These are phyloP conservation scores for Sistotremastrum suecicum DNA, from an alignment of 768 basidiomycete genomes.

Conservation along the genomic window DNA sequence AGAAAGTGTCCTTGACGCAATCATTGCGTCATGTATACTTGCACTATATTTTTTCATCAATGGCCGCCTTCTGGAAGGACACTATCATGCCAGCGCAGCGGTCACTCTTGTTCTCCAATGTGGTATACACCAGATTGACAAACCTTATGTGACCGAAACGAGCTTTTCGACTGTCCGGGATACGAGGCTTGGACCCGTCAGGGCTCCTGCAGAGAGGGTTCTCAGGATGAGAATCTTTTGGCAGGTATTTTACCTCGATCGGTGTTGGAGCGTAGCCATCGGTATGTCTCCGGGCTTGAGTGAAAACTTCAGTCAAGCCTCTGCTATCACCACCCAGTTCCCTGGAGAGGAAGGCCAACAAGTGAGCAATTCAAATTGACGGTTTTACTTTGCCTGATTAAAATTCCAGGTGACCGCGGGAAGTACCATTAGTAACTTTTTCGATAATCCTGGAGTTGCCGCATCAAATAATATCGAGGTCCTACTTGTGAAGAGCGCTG, in stretches of 20 bases:
- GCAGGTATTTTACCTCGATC: slow-evolving; percentile 72
- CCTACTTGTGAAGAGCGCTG: slow-evolving; percentile 62
- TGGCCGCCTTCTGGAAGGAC: slow-evolving; percentile 64
- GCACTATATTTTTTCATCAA: slow-evolving; percentile 67
- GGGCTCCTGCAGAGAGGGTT: slow-evolving; percentile 46
- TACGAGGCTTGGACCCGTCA: slow-evolving; percentile 37
- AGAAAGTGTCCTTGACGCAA: slow-evolving; percentile 35
- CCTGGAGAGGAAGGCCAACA: slow-evolving; percentile 58
- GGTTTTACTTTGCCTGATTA: no score
- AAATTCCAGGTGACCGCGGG: neutral
- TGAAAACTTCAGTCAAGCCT: slow-evolving; percentile 41
- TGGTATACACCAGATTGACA: slow-evolving; percentile 37
- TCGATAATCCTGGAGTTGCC: neutral
- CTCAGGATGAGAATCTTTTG: slow-evolving; percentile 68
- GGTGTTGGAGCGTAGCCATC: slow-evolving; percentile 66
- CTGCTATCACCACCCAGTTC: slow-evolving; percentile 62
- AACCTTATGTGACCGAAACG: slow-evolving; percentile 7
- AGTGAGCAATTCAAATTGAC: slow-evolving; percentile 33
- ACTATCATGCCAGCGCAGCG: slow-evolving; percentile 63
- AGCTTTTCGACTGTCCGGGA: slow-evolving; percentile 21
- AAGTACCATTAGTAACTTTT: neutral
- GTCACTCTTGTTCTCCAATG: slow-evolving; percentile 61
- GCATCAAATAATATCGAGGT: slow-evolving; percentile 16
- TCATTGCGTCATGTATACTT: slow-evolving; percentile 64
- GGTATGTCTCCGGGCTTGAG: slow-evolving; percentile 53